Evolutionary conservation across 257 asterid genomes (phyloP).

Genomic region (Fraxinus cuspidata): DNA sequence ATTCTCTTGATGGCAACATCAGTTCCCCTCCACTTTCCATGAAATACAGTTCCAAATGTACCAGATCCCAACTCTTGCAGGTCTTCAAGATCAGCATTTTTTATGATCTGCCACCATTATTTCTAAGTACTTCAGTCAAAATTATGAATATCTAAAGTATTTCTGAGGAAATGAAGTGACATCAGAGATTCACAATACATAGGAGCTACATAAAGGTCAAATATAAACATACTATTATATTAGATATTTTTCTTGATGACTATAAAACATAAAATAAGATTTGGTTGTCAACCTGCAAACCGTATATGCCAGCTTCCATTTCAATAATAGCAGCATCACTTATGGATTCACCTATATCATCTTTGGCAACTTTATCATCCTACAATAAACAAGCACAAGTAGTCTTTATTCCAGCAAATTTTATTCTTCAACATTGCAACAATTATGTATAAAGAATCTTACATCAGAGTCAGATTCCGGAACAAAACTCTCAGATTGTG

Average conservation of each 20-base stretch:
- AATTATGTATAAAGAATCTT: neutral
- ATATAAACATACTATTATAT: neutral
- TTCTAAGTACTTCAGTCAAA: slow-evolving; percentile 15
- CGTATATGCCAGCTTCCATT: slow-evolving; percentile 5
- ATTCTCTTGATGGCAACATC: slow-evolving; percentile 61
- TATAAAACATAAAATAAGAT: neutral
- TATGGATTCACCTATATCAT: neutral
- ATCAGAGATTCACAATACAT: neutral
- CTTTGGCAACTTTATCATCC: slow-evolving; percentile 1
- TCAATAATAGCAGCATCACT: slow-evolving; percentile 1
- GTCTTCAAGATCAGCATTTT: slow-evolving; percentile 55
- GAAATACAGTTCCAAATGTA: slow-evolving; percentile 57
- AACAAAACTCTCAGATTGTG: neutral
- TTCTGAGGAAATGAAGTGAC: neutral
- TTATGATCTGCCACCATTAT: slow-evolving; percentile 40
- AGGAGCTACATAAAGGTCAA: neutral
- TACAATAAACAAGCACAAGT: neutral
- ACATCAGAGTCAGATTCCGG: neutral
- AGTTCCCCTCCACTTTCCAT: slow-evolving; percentile 65
- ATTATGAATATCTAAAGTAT: neutral
- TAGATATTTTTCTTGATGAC: neutral
- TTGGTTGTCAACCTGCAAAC: slow-evolving; percentile 2
- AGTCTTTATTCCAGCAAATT: neutral
- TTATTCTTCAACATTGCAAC: neutral
- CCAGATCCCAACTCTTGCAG: slow-evolving; percentile 55